Percentiles rank a stretch among this genome's conserved stretches.
phyloP scores from a whole-genome alignment of 139 green algal species.

The Coelastrella sp. region DNA sequence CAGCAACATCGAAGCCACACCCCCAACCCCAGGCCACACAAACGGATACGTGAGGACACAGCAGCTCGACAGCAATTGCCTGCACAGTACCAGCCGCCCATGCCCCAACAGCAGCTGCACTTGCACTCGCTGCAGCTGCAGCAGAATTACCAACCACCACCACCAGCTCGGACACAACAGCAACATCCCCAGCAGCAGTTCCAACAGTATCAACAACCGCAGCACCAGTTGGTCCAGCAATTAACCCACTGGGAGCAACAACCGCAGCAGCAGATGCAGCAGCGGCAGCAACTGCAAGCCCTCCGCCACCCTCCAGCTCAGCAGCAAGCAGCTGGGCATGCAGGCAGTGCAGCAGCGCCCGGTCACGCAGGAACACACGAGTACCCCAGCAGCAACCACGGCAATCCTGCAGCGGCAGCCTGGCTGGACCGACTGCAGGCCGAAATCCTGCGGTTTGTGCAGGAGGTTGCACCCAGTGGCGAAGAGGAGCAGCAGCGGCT shows the following conservation, averaged over 20 bases:
- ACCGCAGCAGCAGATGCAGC: conserved; percentile 1
- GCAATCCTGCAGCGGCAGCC: background rate
- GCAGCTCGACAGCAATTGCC: background rate
- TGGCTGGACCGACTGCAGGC: conserved; percentile 21
- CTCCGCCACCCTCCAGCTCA: background rate
- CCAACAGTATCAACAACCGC: conserved; percentile 15
- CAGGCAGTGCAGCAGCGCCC: background rate
- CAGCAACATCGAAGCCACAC: background rate
- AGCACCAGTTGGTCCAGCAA: conserved; percentile 14
- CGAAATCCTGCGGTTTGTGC: background rate
- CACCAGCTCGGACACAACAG: background rate
- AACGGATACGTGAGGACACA: background rate
- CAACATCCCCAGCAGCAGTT: conserved; percentile 17
- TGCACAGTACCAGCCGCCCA: too few relatives aligned
- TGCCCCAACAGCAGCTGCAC: too few relatives aligned
- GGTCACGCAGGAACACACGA: too few relatives aligned
- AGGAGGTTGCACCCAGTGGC: background rate
- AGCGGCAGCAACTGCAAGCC: background rate
- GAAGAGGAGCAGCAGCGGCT: conserved; percentile 20
- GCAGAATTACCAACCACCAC: background rate
- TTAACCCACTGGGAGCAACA: too few relatives aligned
- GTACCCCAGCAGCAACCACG: background rate
- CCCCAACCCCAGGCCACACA: background rate
- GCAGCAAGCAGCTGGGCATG: background rate
- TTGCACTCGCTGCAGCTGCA: too few relatives aligned